These are phyloP conservation scores for Fusarium sp. DNA, from an alignment of 2,329 filamentous ascomycete genomes.

Conservation along the genomic window DNA sequence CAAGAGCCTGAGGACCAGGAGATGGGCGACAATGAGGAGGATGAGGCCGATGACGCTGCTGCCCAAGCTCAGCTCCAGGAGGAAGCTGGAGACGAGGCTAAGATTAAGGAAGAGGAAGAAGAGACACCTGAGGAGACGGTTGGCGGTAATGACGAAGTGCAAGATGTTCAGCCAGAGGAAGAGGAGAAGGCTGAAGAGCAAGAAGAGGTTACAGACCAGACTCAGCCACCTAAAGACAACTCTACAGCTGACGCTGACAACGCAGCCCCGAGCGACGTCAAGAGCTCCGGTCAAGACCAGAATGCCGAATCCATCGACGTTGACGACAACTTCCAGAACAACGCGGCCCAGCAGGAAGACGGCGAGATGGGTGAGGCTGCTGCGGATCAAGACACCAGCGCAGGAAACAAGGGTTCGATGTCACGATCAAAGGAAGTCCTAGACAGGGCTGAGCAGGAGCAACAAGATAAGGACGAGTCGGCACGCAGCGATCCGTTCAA, in stretches of 20 bases:
- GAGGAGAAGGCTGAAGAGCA: constrained; percentile 67
- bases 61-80: constrained; percentile 53
- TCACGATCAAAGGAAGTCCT: constrained; percentile 61
- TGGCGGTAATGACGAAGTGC: constrained; percentile 57
- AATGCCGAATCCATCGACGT: constrained; percentile 73
- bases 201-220: constrained; percentile 59
- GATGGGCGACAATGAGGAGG: constrained; percentile 51
- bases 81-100: constrained; percentile 56
- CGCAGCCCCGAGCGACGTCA: constrained; percentile 71
- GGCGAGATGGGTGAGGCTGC: constrained; percentile 74
- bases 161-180: constrained; percentile 57
- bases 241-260: constrained; percentile 69
- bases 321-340: constrained; percentile 69
- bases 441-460: constrained; percentile 59
- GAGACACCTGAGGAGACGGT: constrained; percentile 62
- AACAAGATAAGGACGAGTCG: constrained; percentile 55
- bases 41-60: constrained; percentile 55
- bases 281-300: constrained; percentile 73
- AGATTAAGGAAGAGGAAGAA: constrained; percentile 70
- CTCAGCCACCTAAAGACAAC: constrained; percentile 58
- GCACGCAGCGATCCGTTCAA: constrained; percentile 81
- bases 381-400: constrained; percentile 71
- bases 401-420: constrained; percentile 71
- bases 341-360: constrained; percentile 73
- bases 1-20: constrained; percentile 54